Evolutionary conservation across 768 basidiomycete species (phyloP), one percentile per base, ranked within the genome.

Genomic region (Suillus subalutaceus): DNA sequence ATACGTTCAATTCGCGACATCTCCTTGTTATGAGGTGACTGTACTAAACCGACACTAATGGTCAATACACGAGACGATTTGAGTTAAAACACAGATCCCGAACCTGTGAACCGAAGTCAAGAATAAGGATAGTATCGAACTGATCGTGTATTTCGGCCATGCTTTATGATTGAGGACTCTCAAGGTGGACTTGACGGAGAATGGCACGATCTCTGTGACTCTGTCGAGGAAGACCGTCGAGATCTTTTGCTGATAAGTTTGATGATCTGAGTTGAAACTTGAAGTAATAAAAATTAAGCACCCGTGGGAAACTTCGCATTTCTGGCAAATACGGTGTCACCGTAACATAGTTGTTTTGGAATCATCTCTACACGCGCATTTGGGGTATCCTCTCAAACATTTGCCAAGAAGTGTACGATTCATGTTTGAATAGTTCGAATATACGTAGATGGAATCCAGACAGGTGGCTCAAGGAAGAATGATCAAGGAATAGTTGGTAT

Each of bases 41-140:
- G 79, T 97, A 97, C 95, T 97, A 77, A 52, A 72, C 65, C 48
- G 43, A 41, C 30, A 48, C 23, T n/a, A 26, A 23, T 12, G 18
- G 68, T 62, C 61, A 48, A 55, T 63, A 32, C 35, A 44, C 30
- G 20, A 38, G 53, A 35, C 2, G 9, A 44, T 20, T 30, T 40
- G 57, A 62, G 37, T 18, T 9, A 61, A 16, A 62, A 41, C 2
- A 37, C 35, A 20, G 32, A 30, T 61, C 81, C 40, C 69, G 72
- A 35, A 97, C 96, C 86, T 95, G 96, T 12, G 96, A 97, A 63
- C 97, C 97, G 79, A 99, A 99, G 79, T 99, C 97, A 41, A 99
- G 83, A 72, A 99, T 97, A 52, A 98, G 88, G 69, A 99, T 89
- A 30, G 96, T 96, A 74, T 98, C 96, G 76, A 97, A 98, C 70